These are phyloP conservation scores for Populus davidiana DNA, from an alignment of 345 rosid species.

Conservation along the genomic window DNA sequence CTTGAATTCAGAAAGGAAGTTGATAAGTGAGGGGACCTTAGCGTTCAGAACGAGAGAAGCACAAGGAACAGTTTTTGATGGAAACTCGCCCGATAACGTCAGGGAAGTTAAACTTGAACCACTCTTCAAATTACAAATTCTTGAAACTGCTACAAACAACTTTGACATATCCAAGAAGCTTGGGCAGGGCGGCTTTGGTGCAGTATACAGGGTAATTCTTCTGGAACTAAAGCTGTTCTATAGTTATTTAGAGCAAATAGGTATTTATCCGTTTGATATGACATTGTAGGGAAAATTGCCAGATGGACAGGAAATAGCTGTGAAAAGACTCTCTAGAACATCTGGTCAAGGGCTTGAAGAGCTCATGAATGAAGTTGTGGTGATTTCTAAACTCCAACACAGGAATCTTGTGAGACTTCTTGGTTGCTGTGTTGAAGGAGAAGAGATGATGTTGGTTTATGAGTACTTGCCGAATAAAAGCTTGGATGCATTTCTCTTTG, in stretches of 20 bases:
- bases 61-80: not conserved
- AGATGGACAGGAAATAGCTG: conserved; percentile 19
- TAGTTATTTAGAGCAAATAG: not conserved
- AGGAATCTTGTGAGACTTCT: too few relatives aligned
- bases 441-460: too few relatives aligned
- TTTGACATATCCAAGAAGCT: conserved; percentile 8
- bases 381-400: too few relatives aligned
- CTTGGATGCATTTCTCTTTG: too few relatives aligned
- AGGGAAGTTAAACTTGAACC: not conserved
- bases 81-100: too few relatives aligned
- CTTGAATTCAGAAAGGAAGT: not conserved
- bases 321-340: too few relatives aligned
- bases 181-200: conserved; percentile 29
- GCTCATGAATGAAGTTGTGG: too few relatives aligned
- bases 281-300: conserved; percentile 12
- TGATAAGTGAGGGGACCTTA: not conserved
- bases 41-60: not conserved
- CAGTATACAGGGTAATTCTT: conserved; percentile 17
- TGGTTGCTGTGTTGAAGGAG: too few relatives aligned
- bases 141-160: conserved; percentile 15
- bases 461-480: too few relatives aligned
- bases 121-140: conserved; percentile 3
- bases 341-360: too few relatives aligned
- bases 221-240: not conserved
- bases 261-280: not conserved